A percentile compares a stretch with the other conserved stretches of the same genome.
These are phyloP conservation scores for Macrophomina tecta DNA, from an alignment of 2,329 filamentous ascomycete species.

Conservation along the genomic window DNA sequence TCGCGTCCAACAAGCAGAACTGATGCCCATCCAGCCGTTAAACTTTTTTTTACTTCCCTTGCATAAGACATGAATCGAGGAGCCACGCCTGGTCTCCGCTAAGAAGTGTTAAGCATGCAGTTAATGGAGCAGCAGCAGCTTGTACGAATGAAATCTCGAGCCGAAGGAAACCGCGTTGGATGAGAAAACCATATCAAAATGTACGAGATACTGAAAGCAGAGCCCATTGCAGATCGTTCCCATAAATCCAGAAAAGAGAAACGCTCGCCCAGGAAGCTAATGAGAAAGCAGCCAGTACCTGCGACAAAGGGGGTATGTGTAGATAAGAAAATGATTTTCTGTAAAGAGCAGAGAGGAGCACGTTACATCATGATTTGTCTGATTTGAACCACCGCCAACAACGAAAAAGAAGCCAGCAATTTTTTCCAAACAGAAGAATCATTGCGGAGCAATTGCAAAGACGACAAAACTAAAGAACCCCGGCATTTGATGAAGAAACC, in stretches of 20 bases:
- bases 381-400: constrained; percentile 27
- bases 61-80: neutral
- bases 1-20: constrained; percentile 8
- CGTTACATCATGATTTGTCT: constrained; percentile 29
- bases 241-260: constrained; percentile 27
- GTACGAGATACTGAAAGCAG: constrained; percentile 24
- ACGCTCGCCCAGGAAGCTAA: constrained; percentile 26
- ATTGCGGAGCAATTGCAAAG: constrained; percentile 26
- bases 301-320: constrained; percentile 27
- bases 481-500: constrained; percentile 27
- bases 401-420: constrained; percentile 27
- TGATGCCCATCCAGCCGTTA: neutral
- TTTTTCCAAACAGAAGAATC: constrained; percentile 27
- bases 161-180: constrained; percentile 15
- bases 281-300: constrained; percentile 26
- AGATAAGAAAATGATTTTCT: constrained; percentile 27
- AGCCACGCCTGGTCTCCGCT: constrained; percentile 11
- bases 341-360: constrained; percentile 27
- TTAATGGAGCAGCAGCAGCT: constrained; percentile 11
- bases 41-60: neutral
- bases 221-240: constrained; percentile 21
- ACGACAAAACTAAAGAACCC: constrained; percentile 28
- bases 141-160: constrained; percentile 16
- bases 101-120: constrained; percentile 7
- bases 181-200: constrained; percentile 23